These are phyloP conservation scores for Crithidia bombi DNA, from an alignment of 208 protist genomes.

Conservation along the genomic window DNA sequence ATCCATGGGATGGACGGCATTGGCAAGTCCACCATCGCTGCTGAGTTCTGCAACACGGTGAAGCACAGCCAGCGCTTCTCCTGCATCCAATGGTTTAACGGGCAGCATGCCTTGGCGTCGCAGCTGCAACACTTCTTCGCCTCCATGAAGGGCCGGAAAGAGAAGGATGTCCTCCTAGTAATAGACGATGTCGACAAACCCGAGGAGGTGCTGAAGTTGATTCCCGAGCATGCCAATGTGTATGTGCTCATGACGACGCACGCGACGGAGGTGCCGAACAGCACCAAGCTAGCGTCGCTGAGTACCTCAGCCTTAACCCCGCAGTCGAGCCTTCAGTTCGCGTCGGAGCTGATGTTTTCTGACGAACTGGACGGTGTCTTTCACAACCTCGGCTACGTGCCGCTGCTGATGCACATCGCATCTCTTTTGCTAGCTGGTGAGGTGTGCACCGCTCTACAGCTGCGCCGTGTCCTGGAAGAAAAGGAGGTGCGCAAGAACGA, in stretches of 20 bases:
- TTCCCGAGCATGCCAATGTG: conserved; percentile 70
- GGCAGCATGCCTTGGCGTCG: conserved; percentile 30
- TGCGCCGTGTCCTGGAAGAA: conserved; percentile 34
- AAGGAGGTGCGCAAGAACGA: conserved; percentile 40
- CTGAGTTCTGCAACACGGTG: conserved; percentile 80
- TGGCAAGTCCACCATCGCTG: conserved; percentile 87
- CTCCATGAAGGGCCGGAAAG: conserved; percentile 76
- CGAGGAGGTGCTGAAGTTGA: conserved; percentile 23
- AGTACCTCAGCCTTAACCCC: conserved; percentile 43
- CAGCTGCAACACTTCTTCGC: conserved; percentile 69
- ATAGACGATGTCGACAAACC: conserved; percentile 70
- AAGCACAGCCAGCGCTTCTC: conserved; percentile 77
- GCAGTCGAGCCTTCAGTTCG: conserved; percentile 40
- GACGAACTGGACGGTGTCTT: conserved; percentile 34
- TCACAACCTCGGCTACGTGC: conserved; percentile 64
- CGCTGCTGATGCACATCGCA: conserved; percentile 71
- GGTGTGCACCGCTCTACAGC: conserved; percentile 30
- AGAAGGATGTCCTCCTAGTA: conserved; percentile 83
- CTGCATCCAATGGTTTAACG: conserved; percentile 90
- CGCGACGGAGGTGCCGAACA: conserved; percentile 21
- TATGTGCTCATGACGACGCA: conserved; percentile 75
- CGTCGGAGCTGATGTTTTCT: conserved; percentile 36
- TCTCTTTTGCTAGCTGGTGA: conserved; percentile 45
- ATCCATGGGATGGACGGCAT: conserved; percentile 80
- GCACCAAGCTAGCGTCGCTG: conserved; percentile 36